Base-by-base conservation (phyloP, 495 filamentous ascomycete species). In the Penicillium ucsense region DNA sequence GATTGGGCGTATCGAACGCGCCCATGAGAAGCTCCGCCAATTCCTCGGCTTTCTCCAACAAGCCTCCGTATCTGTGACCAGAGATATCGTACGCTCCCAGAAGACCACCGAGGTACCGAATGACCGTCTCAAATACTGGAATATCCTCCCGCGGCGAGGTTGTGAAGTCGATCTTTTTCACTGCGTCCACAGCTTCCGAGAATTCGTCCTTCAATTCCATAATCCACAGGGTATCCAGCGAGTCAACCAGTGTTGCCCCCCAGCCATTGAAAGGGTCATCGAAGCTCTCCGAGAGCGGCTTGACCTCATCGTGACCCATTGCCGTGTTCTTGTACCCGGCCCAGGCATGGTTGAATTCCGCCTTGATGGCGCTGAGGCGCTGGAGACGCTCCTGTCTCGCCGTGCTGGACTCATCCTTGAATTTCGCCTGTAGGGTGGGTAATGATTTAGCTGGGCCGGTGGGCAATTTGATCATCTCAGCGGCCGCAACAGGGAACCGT, bases 181-280 rank as follows among this genome's bases (percentile, higher is more conserved):
- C 82, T 27, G 77, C 81, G 47, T 83, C 72, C 8, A 88, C 76
- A 9, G 89, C 92, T 47, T 90, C 87, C 43, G 89, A 80, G 61
- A 97, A 98, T 53, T 97, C 90, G 5, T 86, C 74, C 62, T 86
- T 81, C 63, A 97, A 57, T 6, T 81, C 89, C 89, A 96, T 95
- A 48, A 98, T 92, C 89, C 89, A 97, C 10, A 98, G 68, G 0
- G 90, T 94, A 63, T 98, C 92, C 35, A 98, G 69, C n/a, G 84
- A 65, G 68, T 98, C 92, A 4, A 98, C 89, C 49, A 98, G 60
- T 3, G 92, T 96, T 4, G 92, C 92, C 20, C 85, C 92, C 92
- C 92, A 98, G 27, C 87, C 88, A 61, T 84, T 89, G 57, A 98
- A 98, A 0, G 90, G 86, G 56, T 97, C 73, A 41, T 70, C 68